phyloP scores from a whole-genome alignment of 768 basidiomycete species.

The Mycena galericulata region DNA sequence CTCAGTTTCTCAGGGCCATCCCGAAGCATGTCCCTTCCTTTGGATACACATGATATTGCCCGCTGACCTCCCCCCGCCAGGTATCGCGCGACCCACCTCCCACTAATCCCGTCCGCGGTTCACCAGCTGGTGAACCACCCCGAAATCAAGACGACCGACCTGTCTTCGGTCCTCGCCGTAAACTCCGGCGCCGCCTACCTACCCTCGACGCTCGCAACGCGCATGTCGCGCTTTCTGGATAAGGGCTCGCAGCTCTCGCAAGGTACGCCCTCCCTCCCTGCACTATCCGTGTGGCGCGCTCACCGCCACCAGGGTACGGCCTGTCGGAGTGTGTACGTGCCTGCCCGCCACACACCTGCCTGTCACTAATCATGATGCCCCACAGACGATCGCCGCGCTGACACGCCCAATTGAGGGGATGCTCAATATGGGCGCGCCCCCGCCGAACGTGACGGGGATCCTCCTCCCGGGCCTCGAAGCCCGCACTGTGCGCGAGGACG shows the following conservation, averaged over 20 bases:
- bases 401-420: conserved; percentile 57
- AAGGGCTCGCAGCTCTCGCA: conserved; percentile 50
- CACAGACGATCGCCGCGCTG: conserved; percentile 70
- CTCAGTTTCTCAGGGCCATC: conserved; percentile 63
- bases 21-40: conserved; percentile 63
- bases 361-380: neutral
- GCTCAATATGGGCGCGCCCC: conserved; percentile 43
- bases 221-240: conserved; percentile 53
- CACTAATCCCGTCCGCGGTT: conserved; percentile 71
- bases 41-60: neutral
- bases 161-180: conserved; percentile 60
- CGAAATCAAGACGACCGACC: conserved; percentile 58
- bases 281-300: neutral
- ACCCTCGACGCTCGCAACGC: conserved; percentile 63
- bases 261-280: conserved; percentile 52
- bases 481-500: conserved; percentile 70
- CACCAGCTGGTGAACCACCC: conserved; percentile 76
- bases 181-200: conserved; percentile 76
- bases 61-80: conserved; percentile 46
- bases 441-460: conserved; percentile 57
- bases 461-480: conserved; percentile 75
- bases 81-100: conserved; percentile 62
- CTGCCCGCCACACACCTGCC: neutral
- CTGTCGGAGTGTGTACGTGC: conserved; percentile 73
- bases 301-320: conserved; percentile 66